Evolutionary conservation across 2,329 filamentous ascomycete genomes (phyloP).

Genomic region (Acrocalymma vagum): DNA sequence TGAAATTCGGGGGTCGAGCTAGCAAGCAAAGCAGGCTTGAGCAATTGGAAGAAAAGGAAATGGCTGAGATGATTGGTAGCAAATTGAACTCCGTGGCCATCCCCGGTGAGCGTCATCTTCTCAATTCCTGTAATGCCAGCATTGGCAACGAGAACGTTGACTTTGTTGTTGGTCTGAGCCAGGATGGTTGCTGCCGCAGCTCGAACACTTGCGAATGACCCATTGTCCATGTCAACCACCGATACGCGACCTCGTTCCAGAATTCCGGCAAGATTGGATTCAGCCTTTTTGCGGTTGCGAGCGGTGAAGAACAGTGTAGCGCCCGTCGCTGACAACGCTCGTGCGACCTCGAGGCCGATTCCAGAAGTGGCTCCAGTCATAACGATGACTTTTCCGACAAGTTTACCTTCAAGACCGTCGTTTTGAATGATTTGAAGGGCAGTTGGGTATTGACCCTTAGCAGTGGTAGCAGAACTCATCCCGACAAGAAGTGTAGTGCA

Average conservation of each 20-base stretch:
- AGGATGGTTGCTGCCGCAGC: slow-evolving; percentile 23
- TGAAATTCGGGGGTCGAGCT: slow-evolving; percentile 27
- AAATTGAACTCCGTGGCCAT: slow-evolving; percentile 48
- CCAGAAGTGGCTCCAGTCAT: slow-evolving; percentile 37
- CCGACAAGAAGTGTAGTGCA: too few species aligned
- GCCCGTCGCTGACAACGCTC: slow-evolving; percentile 55
- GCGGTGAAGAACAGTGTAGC: slow-evolving; percentile 56
- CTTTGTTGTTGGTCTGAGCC: slow-evolving; percentile 11
- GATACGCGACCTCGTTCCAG: slow-evolving; percentile 15
- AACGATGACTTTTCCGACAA: slow-evolving; percentile 36
- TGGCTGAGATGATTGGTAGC: slow-evolving; percentile 58
- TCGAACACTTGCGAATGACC: slow-evolving; percentile 23
- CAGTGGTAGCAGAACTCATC: too few species aligned
- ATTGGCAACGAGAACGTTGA: slow-evolving; percentile 37
- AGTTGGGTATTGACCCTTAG: too few species aligned
- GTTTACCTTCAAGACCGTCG: slow-evolving; percentile 41
- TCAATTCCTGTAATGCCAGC: slow-evolving; percentile 44
- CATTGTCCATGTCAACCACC: slow-evolving; percentile 26
- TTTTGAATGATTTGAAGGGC: slow-evolving; percentile 50
- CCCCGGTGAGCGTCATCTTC: slow-evolving; percentile 31
- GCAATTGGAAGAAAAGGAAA: slow-evolving; percentile 53
- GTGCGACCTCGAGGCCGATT: slow-evolving; percentile 33
- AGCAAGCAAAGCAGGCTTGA: slow-evolving; percentile 50
- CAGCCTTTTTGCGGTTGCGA: slow-evolving; percentile 44
- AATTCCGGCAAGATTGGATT: slow-evolving; percentile 22